Evolutionary conservation across 2,329 filamentous ascomycete species (phyloP).

Genomic region (Arthroderma sp.): DNA sequence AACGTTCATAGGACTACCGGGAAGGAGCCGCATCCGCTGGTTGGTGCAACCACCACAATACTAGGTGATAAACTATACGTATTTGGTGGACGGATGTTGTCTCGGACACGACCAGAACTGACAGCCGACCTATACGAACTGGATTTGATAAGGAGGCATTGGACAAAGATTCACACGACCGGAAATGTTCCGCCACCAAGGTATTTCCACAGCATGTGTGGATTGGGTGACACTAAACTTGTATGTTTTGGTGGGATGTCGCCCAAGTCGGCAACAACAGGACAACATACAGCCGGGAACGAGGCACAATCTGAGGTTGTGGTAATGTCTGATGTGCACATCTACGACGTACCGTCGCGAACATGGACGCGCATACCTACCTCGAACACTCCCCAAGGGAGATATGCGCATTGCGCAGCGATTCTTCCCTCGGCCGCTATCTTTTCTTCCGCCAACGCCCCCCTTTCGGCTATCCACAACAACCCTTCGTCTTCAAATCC

Average conservation of each 20-base stretch:
- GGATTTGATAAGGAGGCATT: slow-evolving; percentile 80
- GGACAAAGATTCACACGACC: slow-evolving; percentile 73
- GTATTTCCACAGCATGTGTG: slow-evolving; percentile 95
- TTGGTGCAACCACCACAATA: slow-evolving; percentile 90
- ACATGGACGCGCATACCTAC: slow-evolving; percentile 77
- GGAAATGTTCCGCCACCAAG: slow-evolving; percentile 81
- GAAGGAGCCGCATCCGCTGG: slow-evolving; percentile 75
- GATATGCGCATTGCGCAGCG: slow-evolving; percentile 92
- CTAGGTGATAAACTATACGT: slow-evolving; percentile 93
- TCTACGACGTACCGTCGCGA: slow-evolving; percentile 72
- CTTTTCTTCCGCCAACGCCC: slow-evolving; percentile 73
- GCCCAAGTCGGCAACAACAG: slow-evolving; percentile 45
- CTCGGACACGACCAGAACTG: slow-evolving; percentile 67
- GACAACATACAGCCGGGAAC: slow-evolving; percentile 31
- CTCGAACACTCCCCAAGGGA: slow-evolving; percentile 72
- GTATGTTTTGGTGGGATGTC: slow-evolving; percentile 99
- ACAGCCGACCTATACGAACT: slow-evolving; percentile 89
- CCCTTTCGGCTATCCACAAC: slow-evolving; percentile 75
- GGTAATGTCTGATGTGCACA: slow-evolving; percentile 96
- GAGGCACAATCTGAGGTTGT: slow-evolving; percentile 74
- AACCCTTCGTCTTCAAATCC: slow-evolving; percentile 72
- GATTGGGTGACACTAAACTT: slow-evolving; percentile 84
- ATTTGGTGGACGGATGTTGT: slow-evolving; percentile 82
- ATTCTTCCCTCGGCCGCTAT: slow-evolving; percentile 77
- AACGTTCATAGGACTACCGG: slow-evolving; percentile 74